Evolutionary conservation across 371 early-diverging fungal species (phyloP), one percentile per base, ranked within the genome.

Genomic region (Lichtheimia ornata): DNA sequence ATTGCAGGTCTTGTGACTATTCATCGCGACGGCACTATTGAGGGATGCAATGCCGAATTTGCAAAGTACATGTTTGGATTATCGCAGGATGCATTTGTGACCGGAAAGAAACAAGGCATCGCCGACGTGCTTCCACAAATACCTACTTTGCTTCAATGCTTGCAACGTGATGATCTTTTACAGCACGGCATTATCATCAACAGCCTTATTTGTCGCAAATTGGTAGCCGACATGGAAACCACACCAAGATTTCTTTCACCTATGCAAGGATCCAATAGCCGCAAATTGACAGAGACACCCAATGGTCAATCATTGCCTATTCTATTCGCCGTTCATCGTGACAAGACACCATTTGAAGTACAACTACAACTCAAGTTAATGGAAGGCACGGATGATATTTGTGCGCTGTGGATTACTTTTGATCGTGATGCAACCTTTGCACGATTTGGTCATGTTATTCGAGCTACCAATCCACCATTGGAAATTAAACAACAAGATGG

Each of bases 371-470:
- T 88, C 28, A 81, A 88, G 22, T 66, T 84, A 50, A 74, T 88
- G 0, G 72, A 81, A 35, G 76, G 76, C 0, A 64, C 74, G 1
- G 73, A 81, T 15, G 87, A 83, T 18, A 56, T 86, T 44, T 85
- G 73, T 67, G 87, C 89, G 5, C 65, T 88, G 30, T 90, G 90
- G 90, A 85, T 90, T 22, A 84, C 89, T 0, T 90, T 82, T 65
- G 86, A 88, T 58, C 79, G 88, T 30, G 84, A 76, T 25, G 69
- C 77, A 15, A 79, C 82, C 13, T 84, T 84, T 60, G 70, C 77
- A n/a, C 65, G 77, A 18, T 65, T 63, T 42, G 81, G 81, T 12
- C 77, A 79, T 53, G 54, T 20, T 5, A 54, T 27, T 24, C 17
- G 15, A 25, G 15, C 41, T 20, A 47, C 22, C 24, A 43, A 18